phyloP scores from a whole-genome alignment of 805 yeast species.

The Metschnikowia proteae region DNA sequence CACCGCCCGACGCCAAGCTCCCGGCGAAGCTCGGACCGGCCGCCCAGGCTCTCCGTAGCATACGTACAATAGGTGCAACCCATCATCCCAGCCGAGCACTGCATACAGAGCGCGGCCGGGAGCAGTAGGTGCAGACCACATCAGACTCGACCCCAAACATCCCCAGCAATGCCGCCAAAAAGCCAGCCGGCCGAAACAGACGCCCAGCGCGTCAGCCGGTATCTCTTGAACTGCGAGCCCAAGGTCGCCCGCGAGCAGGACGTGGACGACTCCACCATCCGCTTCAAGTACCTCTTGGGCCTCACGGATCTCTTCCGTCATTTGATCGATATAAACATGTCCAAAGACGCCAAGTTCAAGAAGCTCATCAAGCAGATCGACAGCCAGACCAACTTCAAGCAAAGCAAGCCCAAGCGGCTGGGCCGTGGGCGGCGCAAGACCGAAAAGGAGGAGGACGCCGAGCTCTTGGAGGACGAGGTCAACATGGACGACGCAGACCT shows the following conservation, averaged over 20 bases:
- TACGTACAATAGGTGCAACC: too few relatives aligned
- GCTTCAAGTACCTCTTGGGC: constrained; percentile 78
- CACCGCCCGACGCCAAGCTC: too few relatives aligned
- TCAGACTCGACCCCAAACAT: neutral
- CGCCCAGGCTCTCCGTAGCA: too few relatives aligned
- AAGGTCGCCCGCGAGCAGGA: constrained; percentile 49
- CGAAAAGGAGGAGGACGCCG: constrained; percentile 95
- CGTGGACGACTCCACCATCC: constrained; percentile 63
- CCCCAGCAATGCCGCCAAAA: neutral
- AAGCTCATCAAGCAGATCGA: constrained; percentile 57
- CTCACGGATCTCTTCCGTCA: constrained; percentile 85
- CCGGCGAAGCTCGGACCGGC: too few relatives aligned
- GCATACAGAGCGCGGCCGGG: neutral
- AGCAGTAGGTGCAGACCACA: neutral
- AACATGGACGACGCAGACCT: constrained; percentile 49
- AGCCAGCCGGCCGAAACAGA: constrained; percentile 5
- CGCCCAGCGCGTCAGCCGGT: constrained; percentile 10
- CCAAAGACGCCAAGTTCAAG: constrained; percentile 71
- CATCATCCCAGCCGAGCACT: neutral
- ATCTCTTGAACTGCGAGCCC: constrained; percentile 40
- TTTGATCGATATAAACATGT: constrained; percentile 76
- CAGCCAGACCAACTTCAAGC: constrained; percentile 40
- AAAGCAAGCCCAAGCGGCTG: constrained; percentile 20
- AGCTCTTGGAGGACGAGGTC: constrained; percentile 78
- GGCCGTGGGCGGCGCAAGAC: constrained; percentile 70